phyloP scores from a whole-genome alignment of 2,329 filamentous ascomycete genomes.

The Atkinsonella hypoxylon region DNA sequence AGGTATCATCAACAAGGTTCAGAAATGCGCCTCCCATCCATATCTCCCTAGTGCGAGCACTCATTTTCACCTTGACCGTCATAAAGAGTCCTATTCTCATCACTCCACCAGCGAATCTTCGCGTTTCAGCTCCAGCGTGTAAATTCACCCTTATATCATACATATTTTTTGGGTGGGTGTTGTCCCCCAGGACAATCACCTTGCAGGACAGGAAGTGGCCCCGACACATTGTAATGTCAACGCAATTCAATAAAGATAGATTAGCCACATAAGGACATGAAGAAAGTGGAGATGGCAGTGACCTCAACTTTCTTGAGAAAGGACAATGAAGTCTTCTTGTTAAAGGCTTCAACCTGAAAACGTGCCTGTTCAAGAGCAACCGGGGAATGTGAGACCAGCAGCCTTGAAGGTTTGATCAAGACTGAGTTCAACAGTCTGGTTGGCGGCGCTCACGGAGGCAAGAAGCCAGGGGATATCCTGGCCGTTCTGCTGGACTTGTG shows the following conservation, averaged over 20 bases:
- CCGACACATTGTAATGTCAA: background rate
- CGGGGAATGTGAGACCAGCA: constrained; percentile 4
- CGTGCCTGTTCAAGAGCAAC: constrained; percentile 2
- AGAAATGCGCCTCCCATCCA: constrained; percentile 10
- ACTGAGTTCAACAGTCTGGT: constrained; percentile 40
- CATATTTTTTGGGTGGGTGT: background rate
- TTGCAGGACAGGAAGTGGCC: background rate
- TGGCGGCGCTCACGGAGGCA: constrained; percentile 38
- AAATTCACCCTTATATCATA: background rate
- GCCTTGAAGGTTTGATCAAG: constrained; percentile 31
- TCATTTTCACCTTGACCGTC: background rate
- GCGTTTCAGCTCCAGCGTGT: background rate
- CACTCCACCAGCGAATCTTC: constrained; percentile 3
- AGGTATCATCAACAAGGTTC: constrained; percentile 21
- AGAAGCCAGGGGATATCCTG: constrained; percentile 43
- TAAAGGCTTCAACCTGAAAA: background rate
- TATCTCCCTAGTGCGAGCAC: background rate
- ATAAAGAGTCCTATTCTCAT: background rate
- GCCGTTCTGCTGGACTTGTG: constrained; percentile 37
- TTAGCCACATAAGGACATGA: background rate
- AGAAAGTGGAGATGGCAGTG: background rate
- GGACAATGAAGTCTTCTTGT: background rate
- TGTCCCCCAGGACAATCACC: background rate
- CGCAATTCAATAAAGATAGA: background rate
- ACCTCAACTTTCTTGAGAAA: background rate